phyloP scores from a whole-genome alignment of 139 green algal genomes.

The Edaphochlamys debaryana region DNA sequence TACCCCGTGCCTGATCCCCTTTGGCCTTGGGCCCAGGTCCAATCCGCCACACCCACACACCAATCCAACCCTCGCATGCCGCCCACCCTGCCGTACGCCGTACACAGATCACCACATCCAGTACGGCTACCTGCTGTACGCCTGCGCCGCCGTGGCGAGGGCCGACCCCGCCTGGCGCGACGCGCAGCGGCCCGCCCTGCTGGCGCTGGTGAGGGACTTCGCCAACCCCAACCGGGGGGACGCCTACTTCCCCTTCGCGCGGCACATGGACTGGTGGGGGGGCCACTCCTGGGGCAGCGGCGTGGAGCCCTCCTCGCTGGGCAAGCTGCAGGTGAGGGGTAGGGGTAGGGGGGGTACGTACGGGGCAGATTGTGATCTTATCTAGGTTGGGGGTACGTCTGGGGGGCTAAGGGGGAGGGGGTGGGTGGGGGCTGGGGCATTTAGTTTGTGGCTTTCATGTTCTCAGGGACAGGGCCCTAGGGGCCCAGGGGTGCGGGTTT shows the following conservation, averaged over 20 bases:
- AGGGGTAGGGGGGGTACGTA: too few relatives aligned
- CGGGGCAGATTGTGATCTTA: too few relatives aligned
- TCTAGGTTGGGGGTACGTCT: too few relatives aligned
- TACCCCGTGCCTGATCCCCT: too few relatives aligned
- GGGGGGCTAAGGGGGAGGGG: too few relatives aligned
- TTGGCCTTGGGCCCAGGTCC: too few relatives aligned
- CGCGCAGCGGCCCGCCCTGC: neutral
- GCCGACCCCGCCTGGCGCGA: constrained; percentile 42
- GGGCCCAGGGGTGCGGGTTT: too few relatives aligned
- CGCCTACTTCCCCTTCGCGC: constrained; percentile 55
- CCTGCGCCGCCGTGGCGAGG: constrained; percentile 44
- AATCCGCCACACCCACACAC: too few relatives aligned
- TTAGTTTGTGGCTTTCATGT: too few relatives aligned
- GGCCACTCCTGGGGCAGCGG: constrained; percentile 61
- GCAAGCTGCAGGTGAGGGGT: constrained; percentile 51
- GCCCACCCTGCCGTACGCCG: too few relatives aligned
- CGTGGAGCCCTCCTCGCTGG: constrained; percentile 43
- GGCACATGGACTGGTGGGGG: constrained; percentile 50
- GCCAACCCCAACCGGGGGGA: constrained; percentile 45
- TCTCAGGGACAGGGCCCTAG: too few relatives aligned
- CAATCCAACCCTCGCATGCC: too few relatives aligned
- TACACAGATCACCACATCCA: constrained; percentile 70
- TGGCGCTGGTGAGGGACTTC: constrained; percentile 48
- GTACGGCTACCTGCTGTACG: constrained; percentile 63
- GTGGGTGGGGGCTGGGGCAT: neutral